Conservation (phyloP, 2,329 filamentous ascomycete species). For the Penicillium crustosum region DNA sequence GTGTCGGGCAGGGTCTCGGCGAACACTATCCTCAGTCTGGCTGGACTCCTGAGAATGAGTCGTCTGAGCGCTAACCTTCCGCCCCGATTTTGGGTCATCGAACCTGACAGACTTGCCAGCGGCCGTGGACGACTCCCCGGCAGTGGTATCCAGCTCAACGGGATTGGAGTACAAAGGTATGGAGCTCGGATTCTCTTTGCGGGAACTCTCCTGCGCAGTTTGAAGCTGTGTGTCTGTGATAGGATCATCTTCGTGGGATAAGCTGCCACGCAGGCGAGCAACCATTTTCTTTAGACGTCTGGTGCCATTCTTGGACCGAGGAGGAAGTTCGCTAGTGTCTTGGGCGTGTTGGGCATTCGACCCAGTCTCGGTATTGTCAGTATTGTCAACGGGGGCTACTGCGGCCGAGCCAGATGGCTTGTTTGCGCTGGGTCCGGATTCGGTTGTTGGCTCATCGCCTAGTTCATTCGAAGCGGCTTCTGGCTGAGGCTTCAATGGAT, state of each 20-base stretch:
- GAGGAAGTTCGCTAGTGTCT: background rate
- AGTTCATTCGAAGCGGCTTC: slow-evolving; percentile 2
- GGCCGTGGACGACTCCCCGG: background rate
- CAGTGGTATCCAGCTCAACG: background rate
- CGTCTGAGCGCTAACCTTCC: slow-evolving; percentile 37
- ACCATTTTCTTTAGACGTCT: slow-evolving; percentile 15
- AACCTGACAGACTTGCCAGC: slow-evolving; percentile 1
- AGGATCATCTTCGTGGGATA: slow-evolving; percentile 12
- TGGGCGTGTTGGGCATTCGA: background rate
- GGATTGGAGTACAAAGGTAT: slow-evolving; percentile 5
- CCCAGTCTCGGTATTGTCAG: background rate
- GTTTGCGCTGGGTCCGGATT: background rate
- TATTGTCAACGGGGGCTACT: background rate
- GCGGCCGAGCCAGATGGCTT: background rate
- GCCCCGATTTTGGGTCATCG: slow-evolving; percentile 15
- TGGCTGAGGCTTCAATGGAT: slow-evolving; percentile 12
- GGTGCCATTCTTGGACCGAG: slow-evolving; percentile 12
- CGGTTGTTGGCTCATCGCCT: background rate
- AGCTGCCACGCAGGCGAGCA: slow-evolving; percentile 11
- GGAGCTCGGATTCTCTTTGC: background rate
- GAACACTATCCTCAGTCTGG: slow-evolving; percentile 36
- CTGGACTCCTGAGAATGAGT: slow-evolving; percentile 34
- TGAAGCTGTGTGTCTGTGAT: slow-evolving; percentile 2
- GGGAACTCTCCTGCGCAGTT: background rate
- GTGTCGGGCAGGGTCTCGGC: slow-evolving; percentile 34